These are phyloP conservation scores for Mitragyna speciosa DNA, from an alignment of 257 asterid genomes.

Conservation along the genomic window DNA sequence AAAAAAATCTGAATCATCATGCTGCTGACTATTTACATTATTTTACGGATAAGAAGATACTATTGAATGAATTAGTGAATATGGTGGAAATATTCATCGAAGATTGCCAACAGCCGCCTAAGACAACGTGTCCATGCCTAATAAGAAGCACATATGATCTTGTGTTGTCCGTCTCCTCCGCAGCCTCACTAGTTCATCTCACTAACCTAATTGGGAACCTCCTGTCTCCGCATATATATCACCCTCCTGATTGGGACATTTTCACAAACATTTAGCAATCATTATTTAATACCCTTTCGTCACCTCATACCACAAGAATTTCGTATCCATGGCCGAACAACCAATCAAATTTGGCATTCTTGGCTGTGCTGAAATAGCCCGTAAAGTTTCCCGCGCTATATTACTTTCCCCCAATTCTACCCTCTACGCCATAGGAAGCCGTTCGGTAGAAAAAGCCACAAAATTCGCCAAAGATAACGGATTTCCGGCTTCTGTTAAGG, in stretches of 20 bases:
- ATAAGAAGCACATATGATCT: background rate
- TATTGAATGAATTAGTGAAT: background rate
- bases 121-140: background rate
- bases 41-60: background rate
- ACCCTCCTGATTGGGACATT: background rate
- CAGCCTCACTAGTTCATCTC: no score
- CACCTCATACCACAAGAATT: background rate
- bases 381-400: conserved; percentile 56
- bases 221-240: background rate
- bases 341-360: conserved; percentile 53
- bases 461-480: conserved; percentile 53
- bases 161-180: background rate
- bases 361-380: conserved; percentile 72
- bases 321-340: background rate
- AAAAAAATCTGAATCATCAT: background rate
- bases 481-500: conserved; percentile 52
- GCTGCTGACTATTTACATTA: background rate
- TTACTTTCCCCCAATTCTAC: conserved; percentile 51
- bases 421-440: conserved; percentile 63
- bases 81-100: background rate
- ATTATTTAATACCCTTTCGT: no score
- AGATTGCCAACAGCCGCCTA: background rate
- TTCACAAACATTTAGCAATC: background rate
- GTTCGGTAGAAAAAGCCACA: conserved; percentile 57
- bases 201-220: no score